Evolutionary conservation across 2,329 filamentous ascomycete species (phyloP), one percentile per base, ranked within the genome.

Genomic region (Fusarium chaquense): DNA sequence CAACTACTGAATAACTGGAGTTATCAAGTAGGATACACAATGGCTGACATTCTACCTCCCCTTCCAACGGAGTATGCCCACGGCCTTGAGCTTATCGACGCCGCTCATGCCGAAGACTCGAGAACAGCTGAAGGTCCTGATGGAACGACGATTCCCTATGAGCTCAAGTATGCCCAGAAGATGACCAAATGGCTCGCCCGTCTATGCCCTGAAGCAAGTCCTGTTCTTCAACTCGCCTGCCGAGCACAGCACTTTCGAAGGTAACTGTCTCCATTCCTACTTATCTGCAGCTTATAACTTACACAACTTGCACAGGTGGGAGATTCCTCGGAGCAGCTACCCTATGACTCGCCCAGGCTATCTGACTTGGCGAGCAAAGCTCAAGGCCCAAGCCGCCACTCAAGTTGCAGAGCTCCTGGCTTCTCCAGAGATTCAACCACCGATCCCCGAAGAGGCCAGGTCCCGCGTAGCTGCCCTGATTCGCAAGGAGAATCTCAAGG

Each of bases 221-320:
- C 90, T 2, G 80, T 87, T 26, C 84, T 97, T 56, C 88, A 88
- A 67, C 84, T 96, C 47, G 93, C 93, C 20, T 91, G 94, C 70
- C 90, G 93, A 70, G 93, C 93, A 13, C 93, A 97, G 78, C 93
- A 97, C 79, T 92, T 97, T 74, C 87, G 90, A 55, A 89, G 92
- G 80, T 86, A 50, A 38, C 40, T 33, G 7, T 18, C 13, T 6
- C 18, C 6, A 28, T n/a, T 24, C 35, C 15, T 36, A 18, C n/a
- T 33, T 18, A 4, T 28, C 13, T 18, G 5, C 18, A 26, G 32
- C 24, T 22, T 16, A 3, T 20, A 36, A 47, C 50, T 67, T 20
- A 60, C 56, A 9, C 35, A 47, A 24, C 13, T 24, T 9, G 9
- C 55, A 36, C 35, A 85, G 86, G 71, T 97, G 93, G 93, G 92